phyloP scores from a whole-genome alignment of 2,329 filamentous ascomycete species.

The Trichoderma asperellum region DNA sequence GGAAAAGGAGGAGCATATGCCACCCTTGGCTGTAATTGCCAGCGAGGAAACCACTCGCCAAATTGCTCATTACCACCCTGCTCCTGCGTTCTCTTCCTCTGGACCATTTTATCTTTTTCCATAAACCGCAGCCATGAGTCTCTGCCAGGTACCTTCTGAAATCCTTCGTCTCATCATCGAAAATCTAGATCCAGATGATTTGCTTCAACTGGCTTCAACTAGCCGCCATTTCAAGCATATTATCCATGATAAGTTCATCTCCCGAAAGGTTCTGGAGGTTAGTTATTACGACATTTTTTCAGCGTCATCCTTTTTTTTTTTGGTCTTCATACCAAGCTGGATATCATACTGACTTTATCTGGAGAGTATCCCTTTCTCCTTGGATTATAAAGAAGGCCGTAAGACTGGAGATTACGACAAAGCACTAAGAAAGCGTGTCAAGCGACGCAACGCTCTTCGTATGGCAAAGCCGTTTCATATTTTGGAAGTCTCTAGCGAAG shows the following conservation, averaged over 20 bases:
- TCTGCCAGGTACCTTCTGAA: conserved; percentile 61
- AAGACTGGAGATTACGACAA: conserved; percentile 32
- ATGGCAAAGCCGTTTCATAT: conserved; percentile 64
- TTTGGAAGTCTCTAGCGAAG: conserved; percentile 60
- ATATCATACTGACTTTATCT: not conserved
- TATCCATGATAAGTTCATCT: conserved; percentile 58
- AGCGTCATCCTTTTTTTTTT: not conserved
- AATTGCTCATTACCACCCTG: not conserved
- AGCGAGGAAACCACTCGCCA: not conserved
- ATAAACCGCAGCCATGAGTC: conserved; percentile 35
- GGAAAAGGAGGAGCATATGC: not conserved
- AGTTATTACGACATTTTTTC: conserved; percentile 28
- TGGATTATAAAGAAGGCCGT: conserved; percentile 34
- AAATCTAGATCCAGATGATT: conserved; percentile 60
- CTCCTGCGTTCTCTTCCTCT: not conserved
- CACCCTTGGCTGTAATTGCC: not conserved
- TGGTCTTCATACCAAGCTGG: not conserved
- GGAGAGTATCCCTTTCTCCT: conserved; percentile 33
- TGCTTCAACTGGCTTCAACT: conserved; percentile 58
- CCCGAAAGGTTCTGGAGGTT: conserved; percentile 63
- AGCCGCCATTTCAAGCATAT: conserved; percentile 56
- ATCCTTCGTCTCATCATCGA: conserved; percentile 62
- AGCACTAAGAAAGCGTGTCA: conserved; percentile 60
- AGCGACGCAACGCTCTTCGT: conserved; percentile 63
- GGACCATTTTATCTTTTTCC: not conserved